Conservation (phyloP, 179 eudicot species). For the Silene noctiflora region DNA sequence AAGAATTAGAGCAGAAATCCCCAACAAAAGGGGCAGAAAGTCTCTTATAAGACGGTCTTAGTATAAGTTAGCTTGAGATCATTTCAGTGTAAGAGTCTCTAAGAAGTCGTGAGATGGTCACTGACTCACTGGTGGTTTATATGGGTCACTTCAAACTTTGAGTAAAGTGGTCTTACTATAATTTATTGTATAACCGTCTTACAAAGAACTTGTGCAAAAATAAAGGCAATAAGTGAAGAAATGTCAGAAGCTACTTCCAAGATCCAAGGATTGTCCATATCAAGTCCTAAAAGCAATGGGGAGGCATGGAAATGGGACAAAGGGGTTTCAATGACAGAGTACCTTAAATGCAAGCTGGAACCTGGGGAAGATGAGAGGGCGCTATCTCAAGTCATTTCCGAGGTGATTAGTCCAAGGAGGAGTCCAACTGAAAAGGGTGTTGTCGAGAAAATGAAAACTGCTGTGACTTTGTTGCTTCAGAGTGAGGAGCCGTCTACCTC, state of each 20-base stretch:
- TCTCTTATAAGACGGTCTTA: neutral
- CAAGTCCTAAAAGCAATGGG: conserved; percentile 16
- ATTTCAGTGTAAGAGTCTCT: neutral
- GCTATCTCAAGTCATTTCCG: conserved; percentile 70
- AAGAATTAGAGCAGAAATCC: conserved; percentile 18
- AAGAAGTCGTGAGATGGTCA: too few relatives aligned
- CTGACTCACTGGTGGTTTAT: too few relatives aligned
- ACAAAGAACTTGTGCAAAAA: neutral
- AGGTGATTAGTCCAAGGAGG: conserved; percentile 62
- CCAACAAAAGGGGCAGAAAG: conserved; percentile 6
- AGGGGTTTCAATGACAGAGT: conserved; percentile 78
- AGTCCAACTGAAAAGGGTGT: conserved; percentile 45
- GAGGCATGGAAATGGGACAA: conserved; percentile 35
- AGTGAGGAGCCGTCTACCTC: conserved; percentile 24
- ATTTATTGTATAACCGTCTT: neutral
- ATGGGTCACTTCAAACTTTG: neutral
- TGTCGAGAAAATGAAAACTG: conserved; percentile 68
- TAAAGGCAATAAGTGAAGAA: conserved; percentile 35
- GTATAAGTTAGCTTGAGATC: neutral
- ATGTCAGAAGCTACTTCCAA: conserved; percentile 53
- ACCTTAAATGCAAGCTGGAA: conserved; percentile 64
- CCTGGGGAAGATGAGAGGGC: conserved; percentile 84
- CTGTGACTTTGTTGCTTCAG: conserved; percentile 50
- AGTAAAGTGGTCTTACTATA: neutral
- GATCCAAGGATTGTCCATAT: conserved; percentile 33